These are phyloP conservation scores for Trichoderma atroviride DNA, from an alignment of 2,329 filamentous ascomycete genomes.

Conservation along the genomic window DNA sequence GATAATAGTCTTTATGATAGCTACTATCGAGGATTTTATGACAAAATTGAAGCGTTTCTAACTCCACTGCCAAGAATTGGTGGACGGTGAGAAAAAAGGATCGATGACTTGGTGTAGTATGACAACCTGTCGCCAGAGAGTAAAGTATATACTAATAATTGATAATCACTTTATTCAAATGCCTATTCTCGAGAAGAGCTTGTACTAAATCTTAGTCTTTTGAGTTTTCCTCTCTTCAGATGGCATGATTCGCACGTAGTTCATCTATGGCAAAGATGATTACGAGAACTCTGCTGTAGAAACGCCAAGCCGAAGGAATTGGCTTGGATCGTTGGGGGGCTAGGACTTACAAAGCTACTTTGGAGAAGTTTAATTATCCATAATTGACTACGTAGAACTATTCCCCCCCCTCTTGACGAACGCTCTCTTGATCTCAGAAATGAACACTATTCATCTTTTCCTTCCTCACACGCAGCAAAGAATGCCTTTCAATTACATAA, in stretches of 20 bases:
- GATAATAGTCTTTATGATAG: not conserved
- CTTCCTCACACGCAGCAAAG: too few species aligned
- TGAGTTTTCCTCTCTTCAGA: not conserved
- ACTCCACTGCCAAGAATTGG: not conserved
- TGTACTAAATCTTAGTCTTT: not conserved
- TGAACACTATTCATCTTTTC: too few species aligned
- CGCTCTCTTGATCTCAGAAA: not conserved
- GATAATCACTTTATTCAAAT: not conserved
- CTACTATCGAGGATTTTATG: not conserved
- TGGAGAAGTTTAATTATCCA: too few species aligned
- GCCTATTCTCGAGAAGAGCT: fast-evolving
- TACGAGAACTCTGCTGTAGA: too few species aligned
- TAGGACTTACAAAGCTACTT: too few species aligned
- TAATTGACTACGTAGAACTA: too few species aligned
- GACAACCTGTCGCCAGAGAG: not conserved
- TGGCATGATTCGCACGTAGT: too few species aligned
- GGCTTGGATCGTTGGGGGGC: too few species aligned
- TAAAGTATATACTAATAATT: not conserved
- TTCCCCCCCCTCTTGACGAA: too few species aligned
- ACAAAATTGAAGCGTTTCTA: not conserved
- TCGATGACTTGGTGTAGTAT: not conserved
- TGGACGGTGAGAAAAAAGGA: not conserved
- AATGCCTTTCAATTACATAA: too few species aligned
- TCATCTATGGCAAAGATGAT: too few species aligned
- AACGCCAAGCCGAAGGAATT: too few species aligned